A percentile compares a stretch with the other conserved stretches of the same genome.
These are phyloP conservation scores for Lizonia empirigonia DNA, from an alignment of 2,329 filamentous ascomycete species.

Conservation along the genomic window DNA sequence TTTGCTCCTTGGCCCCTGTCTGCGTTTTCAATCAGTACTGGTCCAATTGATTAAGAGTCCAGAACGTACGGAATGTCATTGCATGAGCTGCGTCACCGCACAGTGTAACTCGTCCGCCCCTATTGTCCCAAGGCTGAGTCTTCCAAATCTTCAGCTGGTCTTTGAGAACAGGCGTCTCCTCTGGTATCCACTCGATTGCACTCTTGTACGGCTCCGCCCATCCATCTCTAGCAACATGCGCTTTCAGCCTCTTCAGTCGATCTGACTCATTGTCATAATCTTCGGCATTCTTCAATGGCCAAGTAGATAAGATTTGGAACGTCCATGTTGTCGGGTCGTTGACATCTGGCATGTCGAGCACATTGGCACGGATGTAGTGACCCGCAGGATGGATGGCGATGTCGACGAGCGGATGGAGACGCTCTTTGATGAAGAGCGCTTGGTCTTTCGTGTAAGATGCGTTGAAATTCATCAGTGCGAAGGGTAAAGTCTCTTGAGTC, in stretches of 20 bases:
- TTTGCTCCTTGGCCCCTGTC: slow-evolving; percentile 49
- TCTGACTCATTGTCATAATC: slow-evolving; percentile 36
- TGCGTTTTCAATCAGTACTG: slow-evolving; percentile 8
- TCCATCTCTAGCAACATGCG: slow-evolving; percentile 30
- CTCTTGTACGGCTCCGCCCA: slow-evolving; percentile 46
- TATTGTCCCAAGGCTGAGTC: slow-evolving; percentile 43
- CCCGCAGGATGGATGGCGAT: slow-evolving; percentile 41
- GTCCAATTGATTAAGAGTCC: not conserved
- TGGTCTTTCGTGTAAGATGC: slow-evolving; percentile 33
- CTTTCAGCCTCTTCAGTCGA: slow-evolving; percentile 34
- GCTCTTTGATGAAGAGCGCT: slow-evolving; percentile 33
- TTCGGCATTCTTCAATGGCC: slow-evolving; percentile 33
- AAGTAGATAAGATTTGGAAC: slow-evolving; percentile 44
- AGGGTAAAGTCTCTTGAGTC: slow-evolving; percentile 32
- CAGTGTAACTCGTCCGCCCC: slow-evolving; percentile 41
- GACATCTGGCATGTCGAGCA: slow-evolving; percentile 41
- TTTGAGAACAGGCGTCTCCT: slow-evolving; percentile 34
- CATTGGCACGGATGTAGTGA: slow-evolving; percentile 38
- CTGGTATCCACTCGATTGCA: slow-evolving; percentile 42
- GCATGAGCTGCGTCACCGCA: slow-evolving; percentile 50
- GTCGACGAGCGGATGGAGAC: slow-evolving; percentile 37
- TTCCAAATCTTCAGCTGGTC: slow-evolving; percentile 47
- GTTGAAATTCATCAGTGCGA: slow-evolving; percentile 41
- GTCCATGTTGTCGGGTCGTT: slow-evolving; percentile 45
- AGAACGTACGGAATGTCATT: slow-evolving; percentile 47